A percentile compares a stretch with the other conserved stretches of the same genome.
Conservation (phyloP, 2,329 filamentous ascomycete genomes). For the Hymenoscyphus repandus region DNA sequence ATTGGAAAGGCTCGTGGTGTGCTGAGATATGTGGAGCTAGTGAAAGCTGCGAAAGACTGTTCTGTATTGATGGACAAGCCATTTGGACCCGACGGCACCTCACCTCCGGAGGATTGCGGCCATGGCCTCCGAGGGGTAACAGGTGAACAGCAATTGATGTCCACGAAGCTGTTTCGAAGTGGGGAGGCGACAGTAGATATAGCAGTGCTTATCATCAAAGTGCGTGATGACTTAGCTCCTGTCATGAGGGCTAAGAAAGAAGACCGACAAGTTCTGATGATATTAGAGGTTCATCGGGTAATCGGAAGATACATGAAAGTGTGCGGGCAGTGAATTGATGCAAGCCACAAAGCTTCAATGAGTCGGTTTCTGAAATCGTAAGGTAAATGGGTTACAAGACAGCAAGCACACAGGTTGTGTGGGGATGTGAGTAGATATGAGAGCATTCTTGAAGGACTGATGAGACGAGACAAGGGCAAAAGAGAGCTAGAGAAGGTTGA, state of each 20-base stretch:
- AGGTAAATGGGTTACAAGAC: constrained; percentile 7
- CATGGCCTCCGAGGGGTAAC: constrained; percentile 20
- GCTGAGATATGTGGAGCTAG: constrained; percentile 21
- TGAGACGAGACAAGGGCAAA: constrained; percentile 11
- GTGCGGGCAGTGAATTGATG: constrained; percentile 1
- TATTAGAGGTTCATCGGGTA: constrained; percentile 10
- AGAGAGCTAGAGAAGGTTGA: constrained; percentile 5
- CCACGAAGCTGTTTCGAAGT: constrained; percentile 29
- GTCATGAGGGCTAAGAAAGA: constrained; percentile 8
- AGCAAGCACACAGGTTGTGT: constrained; percentile 10
- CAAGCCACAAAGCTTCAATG: constrained; percentile 8
- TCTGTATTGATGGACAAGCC: constrained; percentile 13
- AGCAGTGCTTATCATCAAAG: constrained; percentile 18
- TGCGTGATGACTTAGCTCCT: constrained; percentile 15
- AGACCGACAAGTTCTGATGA: constrained; percentile 1
- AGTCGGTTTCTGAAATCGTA: constrained; percentile 9
- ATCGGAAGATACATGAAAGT: constrained; percentile 1
- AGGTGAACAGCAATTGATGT: constrained; percentile 32
- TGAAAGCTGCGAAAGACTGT: constrained; percentile 13
- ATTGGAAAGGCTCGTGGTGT: constrained; percentile 22
- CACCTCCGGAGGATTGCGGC: constrained; percentile 7
- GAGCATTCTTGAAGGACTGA: constrained; percentile 16
- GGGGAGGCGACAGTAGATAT: constrained; percentile 28
- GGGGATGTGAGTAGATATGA: constrained; percentile 22
- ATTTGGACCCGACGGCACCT: constrained; percentile 1